Percentiles rank a stretch among this genome's conserved stretches.
Conservation (phyloP, 805 yeast genomes). For the Barnettozyma sucrosica region DNA sequence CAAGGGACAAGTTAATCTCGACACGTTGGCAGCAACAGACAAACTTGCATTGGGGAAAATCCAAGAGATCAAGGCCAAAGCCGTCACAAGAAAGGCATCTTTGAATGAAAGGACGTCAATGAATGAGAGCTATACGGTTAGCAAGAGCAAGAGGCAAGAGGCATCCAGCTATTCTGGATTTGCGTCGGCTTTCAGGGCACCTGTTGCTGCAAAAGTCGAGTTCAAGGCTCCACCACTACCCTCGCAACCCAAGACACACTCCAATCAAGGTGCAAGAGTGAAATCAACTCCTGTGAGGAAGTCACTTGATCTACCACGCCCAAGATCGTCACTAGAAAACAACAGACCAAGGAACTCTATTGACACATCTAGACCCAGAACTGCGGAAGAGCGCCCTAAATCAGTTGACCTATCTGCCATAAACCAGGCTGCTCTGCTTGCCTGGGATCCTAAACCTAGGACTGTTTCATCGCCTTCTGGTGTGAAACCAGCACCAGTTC, state of each 20-base stretch:
- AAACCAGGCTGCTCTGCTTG: constrained; percentile 23
- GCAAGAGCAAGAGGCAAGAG: constrained; percentile 11
- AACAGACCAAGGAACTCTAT: constrained; percentile 9
- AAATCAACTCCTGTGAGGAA: background rate
- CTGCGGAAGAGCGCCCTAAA: constrained; percentile 19
- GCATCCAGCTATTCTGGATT: constrained; percentile 24
- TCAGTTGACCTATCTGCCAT: constrained; percentile 21
- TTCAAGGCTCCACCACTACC: constrained; percentile 9
- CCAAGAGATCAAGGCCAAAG: constrained; percentile 15
- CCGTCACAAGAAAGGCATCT: constrained; percentile 12
- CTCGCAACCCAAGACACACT: background rate
- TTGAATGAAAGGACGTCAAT: constrained; percentile 11
- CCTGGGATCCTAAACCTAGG: constrained; percentile 22
- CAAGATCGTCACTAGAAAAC: background rate
- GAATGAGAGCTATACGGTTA: constrained; percentile 12
- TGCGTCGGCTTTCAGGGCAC: constrained; percentile 19
- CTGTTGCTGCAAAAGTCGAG: constrained; percentile 1
- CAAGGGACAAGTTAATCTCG: constrained; percentile 1
- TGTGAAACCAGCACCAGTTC: constrained; percentile 10
- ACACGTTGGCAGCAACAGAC: constrained; percentile 10
- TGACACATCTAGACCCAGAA: constrained; percentile 16
- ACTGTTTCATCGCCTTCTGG: constrained; percentile 14
- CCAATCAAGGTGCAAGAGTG: background rate
- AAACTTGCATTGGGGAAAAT: constrained; percentile 15
- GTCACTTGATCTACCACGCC: background rate